Conservation (phyloP, 129 eudicot species). For the Pittosporum tobira region DNA sequence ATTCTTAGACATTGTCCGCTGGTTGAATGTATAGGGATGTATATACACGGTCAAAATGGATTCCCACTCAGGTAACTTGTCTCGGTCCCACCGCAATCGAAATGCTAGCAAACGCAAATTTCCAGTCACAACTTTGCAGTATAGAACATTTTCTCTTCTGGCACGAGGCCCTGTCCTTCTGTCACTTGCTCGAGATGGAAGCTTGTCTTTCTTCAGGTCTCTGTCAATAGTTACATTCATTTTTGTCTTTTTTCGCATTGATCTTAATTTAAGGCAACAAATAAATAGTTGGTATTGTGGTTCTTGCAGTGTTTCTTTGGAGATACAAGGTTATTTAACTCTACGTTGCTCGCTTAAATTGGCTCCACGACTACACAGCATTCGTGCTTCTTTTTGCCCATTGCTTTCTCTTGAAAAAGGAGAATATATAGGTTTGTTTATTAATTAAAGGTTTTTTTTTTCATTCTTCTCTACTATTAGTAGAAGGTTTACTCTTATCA, state of each 20-base stretch:
- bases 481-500: too few species aligned
- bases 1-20: constrained; percentile 1
- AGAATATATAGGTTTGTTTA: constrained; percentile 73
- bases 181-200: constrained; percentile 77
- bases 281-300: neutral
- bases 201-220: constrained; percentile 88
- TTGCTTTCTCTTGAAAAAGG: constrained; percentile 98
- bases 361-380: constrained; percentile 81
- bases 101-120: constrained; percentile 54
- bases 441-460: too few species aligned
- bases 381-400: constrained; percentile 99
- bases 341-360: constrained; percentile 77
- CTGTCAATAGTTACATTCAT: neutral
- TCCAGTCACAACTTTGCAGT: constrained; percentile 72
- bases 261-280: constrained; percentile 1
- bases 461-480: too few species aligned
- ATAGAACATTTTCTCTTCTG: constrained; percentile 76
- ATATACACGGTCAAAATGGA: constrained; percentile 75
- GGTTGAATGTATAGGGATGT: constrained; percentile 63
- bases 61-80: constrained; percentile 62
- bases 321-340: constrained; percentile 80
- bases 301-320: constrained; percentile 60
- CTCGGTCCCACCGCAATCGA: constrained; percentile 63
- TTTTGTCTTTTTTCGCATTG: constrained; percentile 1
- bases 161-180: constrained; percentile 92